phyloP scores from a whole-genome alignment of 2,329 filamentous ascomycete genomes.

The Botrytis fabae region DNA sequence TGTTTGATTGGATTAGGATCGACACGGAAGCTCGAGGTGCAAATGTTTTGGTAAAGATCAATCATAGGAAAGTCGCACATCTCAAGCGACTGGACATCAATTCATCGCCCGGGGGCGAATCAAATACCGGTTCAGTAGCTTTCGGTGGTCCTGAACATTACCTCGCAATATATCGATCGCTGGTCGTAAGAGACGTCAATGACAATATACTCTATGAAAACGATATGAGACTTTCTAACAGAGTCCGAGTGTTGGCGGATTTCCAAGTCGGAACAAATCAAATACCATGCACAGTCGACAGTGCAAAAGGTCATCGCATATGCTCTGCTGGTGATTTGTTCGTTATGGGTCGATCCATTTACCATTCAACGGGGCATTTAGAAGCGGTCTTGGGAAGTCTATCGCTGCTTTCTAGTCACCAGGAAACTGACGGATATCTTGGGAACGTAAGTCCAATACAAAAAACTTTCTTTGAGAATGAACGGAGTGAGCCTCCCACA shows the following conservation, averaged over 20 bases:
- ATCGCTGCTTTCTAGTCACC: conserved; percentile 12
- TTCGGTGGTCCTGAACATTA: conserved; percentile 13
- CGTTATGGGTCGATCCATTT: conserved; percentile 12
- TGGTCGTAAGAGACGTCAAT: not conserved
- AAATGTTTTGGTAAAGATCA: conserved; percentile 8
- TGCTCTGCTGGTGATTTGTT: conserved; percentile 9
- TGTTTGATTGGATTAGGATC: conserved; percentile 9
- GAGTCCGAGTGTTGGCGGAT: not conserved
- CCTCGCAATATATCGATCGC: conserved; percentile 13
- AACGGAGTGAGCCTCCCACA: not conserved
- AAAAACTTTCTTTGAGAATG: conserved; percentile 10
- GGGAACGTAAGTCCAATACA: conserved; percentile 16
- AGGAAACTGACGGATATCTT: not conserved
- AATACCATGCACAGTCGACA: conserved; percentile 15
- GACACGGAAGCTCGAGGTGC: conserved; percentile 8
- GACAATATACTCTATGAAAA: conserved; percentile 8
- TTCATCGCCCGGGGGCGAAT: not conserved
- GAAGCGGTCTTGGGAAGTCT: conserved; percentile 3
- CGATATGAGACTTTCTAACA: conserved; percentile 1
- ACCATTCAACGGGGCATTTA: conserved; percentile 9
- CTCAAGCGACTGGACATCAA: not conserved
- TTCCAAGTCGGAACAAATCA: conserved; percentile 13
- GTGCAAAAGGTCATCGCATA: conserved; percentile 12
- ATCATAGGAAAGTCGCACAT: not conserved
- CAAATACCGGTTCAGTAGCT: conserved; percentile 9